Conservation (phyloP, 2,329 filamentous ascomycete genomes). For the Hymenoscyphus occultus region DNA sequence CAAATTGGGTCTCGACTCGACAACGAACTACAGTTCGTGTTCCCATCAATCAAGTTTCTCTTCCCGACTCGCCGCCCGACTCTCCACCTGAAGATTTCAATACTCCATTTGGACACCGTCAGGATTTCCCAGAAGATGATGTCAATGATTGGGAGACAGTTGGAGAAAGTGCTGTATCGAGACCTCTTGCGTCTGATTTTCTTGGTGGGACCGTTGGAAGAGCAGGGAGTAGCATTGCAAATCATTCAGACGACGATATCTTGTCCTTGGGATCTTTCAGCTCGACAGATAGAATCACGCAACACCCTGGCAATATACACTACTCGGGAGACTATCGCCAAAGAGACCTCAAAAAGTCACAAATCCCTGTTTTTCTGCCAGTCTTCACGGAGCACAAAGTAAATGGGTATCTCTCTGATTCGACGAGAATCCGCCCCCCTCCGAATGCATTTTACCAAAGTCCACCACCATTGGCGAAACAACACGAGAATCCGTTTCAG, state of each 20-base stretch:
- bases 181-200: conserved; percentile 13
- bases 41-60: conserved; percentile 23
- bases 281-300: conserved; percentile 31
- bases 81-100: conserved; percentile 8
- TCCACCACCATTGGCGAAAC: conserved; percentile 24
- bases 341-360: conserved; percentile 30
- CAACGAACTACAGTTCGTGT: conserved; percentile 27
- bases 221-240: conserved; percentile 34
- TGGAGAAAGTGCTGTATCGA: conserved; percentile 25
- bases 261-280: conserved; percentile 26
- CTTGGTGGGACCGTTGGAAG: conserved; percentile 22
- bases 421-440: conserved; percentile 24
- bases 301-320: conserved; percentile 31
- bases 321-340: conserved; percentile 31
- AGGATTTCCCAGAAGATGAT: conserved; percentile 20
- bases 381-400: conserved; percentile 29
- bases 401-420: conserved; percentile 34
- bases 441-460: conserved; percentile 15
- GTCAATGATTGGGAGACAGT: conserved; percentile 36
- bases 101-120: conserved; percentile 6
- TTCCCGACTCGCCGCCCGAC: conserved; percentile 21
- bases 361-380: conserved; percentile 31
- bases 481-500: conserved; percentile 33
- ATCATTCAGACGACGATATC: conserved; percentile 28
- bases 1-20: conserved; percentile 23